Percentiles rank a stretch among this genome's conserved stretches.
Evolutionary conservation across 768 basidiomycete species (phyloP).

Genomic region (Tulasnella sp.): DNA sequence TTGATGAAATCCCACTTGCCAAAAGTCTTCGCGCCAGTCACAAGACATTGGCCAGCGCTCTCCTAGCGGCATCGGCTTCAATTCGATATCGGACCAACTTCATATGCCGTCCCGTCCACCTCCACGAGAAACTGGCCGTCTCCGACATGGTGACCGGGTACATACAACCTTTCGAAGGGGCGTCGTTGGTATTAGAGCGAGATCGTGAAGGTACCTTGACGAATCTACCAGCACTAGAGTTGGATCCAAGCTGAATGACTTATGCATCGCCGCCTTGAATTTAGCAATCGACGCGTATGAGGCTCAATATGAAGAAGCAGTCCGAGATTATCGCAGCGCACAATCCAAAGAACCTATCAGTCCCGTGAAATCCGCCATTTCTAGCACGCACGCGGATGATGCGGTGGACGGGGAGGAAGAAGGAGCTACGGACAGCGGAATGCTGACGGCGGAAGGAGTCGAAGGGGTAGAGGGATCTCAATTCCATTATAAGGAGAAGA

Average conservation of each 20-base stretch:
- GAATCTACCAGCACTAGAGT: background rate
- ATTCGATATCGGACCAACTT: background rate
- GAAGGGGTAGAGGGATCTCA: no score
- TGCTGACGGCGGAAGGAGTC: no score
- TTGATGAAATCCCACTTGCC: background rate
- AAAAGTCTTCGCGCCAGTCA: background rate
- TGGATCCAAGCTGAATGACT: background rate
- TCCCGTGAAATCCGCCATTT: no score
- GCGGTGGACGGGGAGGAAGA: no score
- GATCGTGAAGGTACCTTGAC: background rate
- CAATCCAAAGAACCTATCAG: no score
- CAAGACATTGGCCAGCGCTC: background rate
- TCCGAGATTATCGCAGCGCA: no score
- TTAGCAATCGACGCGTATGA: background rate
- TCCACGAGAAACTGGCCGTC: background rate
- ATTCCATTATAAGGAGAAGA: no score
- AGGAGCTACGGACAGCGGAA: no score
- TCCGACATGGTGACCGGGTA: background rate
- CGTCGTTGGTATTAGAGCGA: background rate
- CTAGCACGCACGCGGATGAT: no score
- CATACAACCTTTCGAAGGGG: background rate
- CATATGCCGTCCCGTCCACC: background rate
- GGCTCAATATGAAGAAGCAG: background rate
- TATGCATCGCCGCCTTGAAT: background rate
- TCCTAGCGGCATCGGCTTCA: background rate